Conservation (phyloP, 2,329 filamentous ascomycete genomes). For the Lachnellula suecica region DNA sequence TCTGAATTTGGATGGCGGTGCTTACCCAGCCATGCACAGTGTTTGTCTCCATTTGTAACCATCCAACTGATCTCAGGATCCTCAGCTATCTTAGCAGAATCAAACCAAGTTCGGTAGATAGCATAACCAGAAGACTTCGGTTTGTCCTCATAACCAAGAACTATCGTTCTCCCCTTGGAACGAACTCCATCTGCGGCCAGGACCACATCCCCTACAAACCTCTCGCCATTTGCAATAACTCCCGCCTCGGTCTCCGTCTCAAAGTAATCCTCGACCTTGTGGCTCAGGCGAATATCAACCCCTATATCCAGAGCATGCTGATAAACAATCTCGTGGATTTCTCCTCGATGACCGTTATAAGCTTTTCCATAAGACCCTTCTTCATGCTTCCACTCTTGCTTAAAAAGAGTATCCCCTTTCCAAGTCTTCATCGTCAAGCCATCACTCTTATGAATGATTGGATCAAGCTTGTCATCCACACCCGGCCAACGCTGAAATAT, state of each 20-base stretch:
- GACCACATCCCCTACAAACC: constrained; percentile 40
- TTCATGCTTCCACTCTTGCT: constrained; percentile 41
- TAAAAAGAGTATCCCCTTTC: constrained; percentile 50
- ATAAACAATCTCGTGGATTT: constrained; percentile 53
- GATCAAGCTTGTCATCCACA: constrained; percentile 46
- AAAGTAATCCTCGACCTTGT: constrained; percentile 49
- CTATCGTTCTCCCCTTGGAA: constrained; percentile 28
- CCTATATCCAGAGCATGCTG: constrained; percentile 50
- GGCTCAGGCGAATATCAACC: constrained; percentile 54
- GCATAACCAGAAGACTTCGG: constrained; percentile 43
- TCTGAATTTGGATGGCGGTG: background rate
- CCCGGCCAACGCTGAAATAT: constrained; percentile 57
- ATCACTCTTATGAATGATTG: constrained; percentile 44
- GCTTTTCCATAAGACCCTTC: constrained; percentile 43
- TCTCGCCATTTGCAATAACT: constrained; percentile 49
- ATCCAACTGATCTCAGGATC: constrained; percentile 35
- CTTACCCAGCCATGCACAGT: constrained; percentile 50
- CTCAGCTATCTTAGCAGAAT: constrained; percentile 29
- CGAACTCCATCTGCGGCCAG: constrained; percentile 41
- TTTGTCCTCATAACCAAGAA: constrained; percentile 39
- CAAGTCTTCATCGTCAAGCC: constrained; percentile 43
- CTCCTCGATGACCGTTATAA: constrained; percentile 55
- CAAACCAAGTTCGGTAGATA: constrained; percentile 41
- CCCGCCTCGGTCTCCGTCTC: constrained; percentile 46
- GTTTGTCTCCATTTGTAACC: constrained; percentile 44